Evolutionary conservation across 2,329 filamentous ascomycete species (phyloP).

Genomic region (Bertia moriformis): DNA sequence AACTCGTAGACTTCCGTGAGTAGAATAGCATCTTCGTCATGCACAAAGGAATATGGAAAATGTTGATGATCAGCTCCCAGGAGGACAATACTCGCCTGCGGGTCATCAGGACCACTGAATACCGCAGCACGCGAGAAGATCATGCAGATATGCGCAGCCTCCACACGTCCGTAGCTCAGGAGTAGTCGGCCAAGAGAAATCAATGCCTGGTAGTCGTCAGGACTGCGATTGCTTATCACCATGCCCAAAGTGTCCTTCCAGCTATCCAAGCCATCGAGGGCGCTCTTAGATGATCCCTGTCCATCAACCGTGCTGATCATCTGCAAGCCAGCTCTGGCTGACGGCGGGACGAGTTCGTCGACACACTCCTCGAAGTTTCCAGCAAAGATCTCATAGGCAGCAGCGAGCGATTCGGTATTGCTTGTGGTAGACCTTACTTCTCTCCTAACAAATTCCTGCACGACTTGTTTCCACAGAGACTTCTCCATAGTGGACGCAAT

Average conservation of each 20-base stretch:
- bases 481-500: conserved; percentile 66
- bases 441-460: conserved; percentile 87
- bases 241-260: conserved; percentile 85
- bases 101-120: conserved; percentile 74
- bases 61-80: conserved; percentile 71
- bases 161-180: conserved; percentile 69
- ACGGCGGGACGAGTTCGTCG: conserved; percentile 85
- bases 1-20: conserved; percentile 96
- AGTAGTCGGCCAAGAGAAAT: conserved; percentile 70
- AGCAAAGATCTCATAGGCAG: conserved; percentile 83
- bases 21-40: conserved; percentile 73
- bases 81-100: conserved; percentile 61
- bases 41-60: conserved; percentile 47
- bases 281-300: conserved; percentile 34
- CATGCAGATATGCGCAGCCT: conserved; percentile 89
- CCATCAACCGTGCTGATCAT: conserved; percentile 36
- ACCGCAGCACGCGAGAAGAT: conserved; percentile 65
- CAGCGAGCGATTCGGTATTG: conserved; percentile 75
- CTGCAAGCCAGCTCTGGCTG: conserved; percentile 80
- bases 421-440: conserved; percentile 61
- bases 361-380: conserved; percentile 90
- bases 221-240: conserved; percentile 74
- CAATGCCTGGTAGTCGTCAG: conserved; percentile 64
- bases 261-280: conserved; percentile 72
- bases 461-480: conserved; percentile 80